Evolutionary conservation across 1,284 basidiomycete genomes (phyloP).

Genomic region (Rhodotorula sp.): DNA sequence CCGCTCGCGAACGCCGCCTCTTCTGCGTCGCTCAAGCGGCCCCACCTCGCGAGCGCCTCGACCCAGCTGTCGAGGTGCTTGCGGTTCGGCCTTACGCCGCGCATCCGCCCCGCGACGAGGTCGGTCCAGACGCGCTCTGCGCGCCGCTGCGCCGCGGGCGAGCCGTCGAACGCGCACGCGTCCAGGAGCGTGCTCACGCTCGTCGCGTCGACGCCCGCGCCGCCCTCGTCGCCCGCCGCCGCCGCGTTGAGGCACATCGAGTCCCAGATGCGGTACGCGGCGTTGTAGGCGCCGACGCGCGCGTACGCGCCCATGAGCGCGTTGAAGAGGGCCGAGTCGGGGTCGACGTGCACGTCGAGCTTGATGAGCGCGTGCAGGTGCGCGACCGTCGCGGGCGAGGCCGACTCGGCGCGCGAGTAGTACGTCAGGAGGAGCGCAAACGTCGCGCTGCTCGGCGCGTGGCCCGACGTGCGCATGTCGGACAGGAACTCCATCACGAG

Average conservation of each 20-base stretch:
- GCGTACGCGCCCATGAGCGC: slow-evolving; percentile 89
- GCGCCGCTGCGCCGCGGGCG: slow-evolving; percentile 3
- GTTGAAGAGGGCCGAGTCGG: slow-evolving; percentile 77
- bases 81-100: slow-evolving; percentile 58
- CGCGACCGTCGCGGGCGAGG: slow-evolving; percentile 54
- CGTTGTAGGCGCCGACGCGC: slow-evolving; percentile 66
- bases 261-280: slow-evolving; percentile 80
- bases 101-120: slow-evolving; percentile 53
- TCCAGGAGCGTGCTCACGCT: slow-evolving; percentile 82
- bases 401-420: slow-evolving; percentile 48
- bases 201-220: slow-evolving; percentile 58
- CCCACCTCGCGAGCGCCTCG: slow-evolving; percentile 79
- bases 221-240: slow-evolving; percentile 41
- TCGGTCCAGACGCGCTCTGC: slow-evolving; percentile 32
- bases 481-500: slow-evolving; percentile 75
- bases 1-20: slow-evolving; percentile 67
- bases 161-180: slow-evolving; percentile 67
- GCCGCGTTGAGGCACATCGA: slow-evolving; percentile 61
- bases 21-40: slow-evolving; percentile 67
- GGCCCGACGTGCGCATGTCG: slow-evolving; percentile 74
- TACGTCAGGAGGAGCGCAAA: slow-evolving; percentile 70
- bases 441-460: slow-evolving; percentile 61
- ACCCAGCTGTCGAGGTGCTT: slow-evolving; percentile 72
- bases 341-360: slow-evolving; percentile 71
- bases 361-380: slow-evolving; percentile 75